These are phyloP conservation scores for Triangularia setosa DNA, from an alignment of 2,329 filamentous ascomycete genomes.

Conservation along the genomic window DNA sequence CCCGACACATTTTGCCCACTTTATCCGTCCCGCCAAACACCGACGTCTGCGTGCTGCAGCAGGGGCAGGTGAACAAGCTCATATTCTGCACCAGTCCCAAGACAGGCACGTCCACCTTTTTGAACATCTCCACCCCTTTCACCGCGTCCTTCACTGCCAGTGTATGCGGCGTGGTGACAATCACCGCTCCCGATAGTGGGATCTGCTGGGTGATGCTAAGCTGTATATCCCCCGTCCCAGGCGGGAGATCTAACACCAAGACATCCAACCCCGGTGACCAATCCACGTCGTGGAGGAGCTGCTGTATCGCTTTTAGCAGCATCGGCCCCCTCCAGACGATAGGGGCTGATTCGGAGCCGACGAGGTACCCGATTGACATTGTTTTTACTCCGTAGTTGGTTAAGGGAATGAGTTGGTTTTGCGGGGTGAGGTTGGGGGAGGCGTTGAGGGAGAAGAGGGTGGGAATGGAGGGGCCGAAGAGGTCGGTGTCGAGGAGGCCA, in stretches of 20 bases:
- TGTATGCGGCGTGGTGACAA: constrained; percentile 91
- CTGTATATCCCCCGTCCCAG: constrained; percentile 93
- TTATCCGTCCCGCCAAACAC: constrained; percentile 68
- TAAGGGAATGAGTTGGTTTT: constrained; percentile 78
- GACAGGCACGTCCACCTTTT: constrained; percentile 74
- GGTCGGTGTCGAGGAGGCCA: constrained; percentile 91
- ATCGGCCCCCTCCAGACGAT: constrained; percentile 95
- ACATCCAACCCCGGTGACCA: constrained; percentile 71
- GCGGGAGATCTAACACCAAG: constrained; percentile 84
- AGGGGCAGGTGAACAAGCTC: constrained; percentile 77
- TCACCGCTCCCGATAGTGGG: constrained; percentile 77
- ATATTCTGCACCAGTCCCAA: constrained; percentile 92
- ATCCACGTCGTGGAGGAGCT: constrained; percentile 90
- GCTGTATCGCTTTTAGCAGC: constrained; percentile 96
- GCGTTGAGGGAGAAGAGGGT: constrained; percentile 79
- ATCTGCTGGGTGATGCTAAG: constrained; percentile 96
- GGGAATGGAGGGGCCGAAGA: constrained; percentile 93
- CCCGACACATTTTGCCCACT: constrained; percentile 64
- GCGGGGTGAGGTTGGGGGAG: constrained; percentile 68
- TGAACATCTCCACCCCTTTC: constrained; percentile 90
- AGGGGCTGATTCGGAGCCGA: constrained; percentile 70
- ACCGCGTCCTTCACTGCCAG: constrained; percentile 88
- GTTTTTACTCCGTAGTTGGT: constrained; percentile 95
- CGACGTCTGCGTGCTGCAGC: constrained; percentile 68
- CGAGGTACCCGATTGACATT: constrained; percentile 97